Base-by-base conservation (phyloP, 1,284 basidiomycete genomes). In the Microstroma glucosiphilum region DNA sequence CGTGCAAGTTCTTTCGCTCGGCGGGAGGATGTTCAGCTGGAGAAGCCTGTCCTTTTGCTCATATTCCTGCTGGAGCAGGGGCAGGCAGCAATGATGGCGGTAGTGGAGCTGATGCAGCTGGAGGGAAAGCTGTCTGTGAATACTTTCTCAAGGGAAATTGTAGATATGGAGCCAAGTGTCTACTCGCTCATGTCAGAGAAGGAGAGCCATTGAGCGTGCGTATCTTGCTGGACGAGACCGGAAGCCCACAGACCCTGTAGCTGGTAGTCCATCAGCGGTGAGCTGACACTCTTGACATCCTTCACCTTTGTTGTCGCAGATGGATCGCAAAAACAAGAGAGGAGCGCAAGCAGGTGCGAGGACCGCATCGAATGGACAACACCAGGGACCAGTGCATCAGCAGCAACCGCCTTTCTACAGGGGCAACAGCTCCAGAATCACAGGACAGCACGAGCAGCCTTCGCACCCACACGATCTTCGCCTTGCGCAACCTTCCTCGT, bases 241-340 rank as follows among this genome's bases (percentile, higher is more conserved):
- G 13, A 3, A 12, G 43, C 43, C 4, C 9, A 37, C 30, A 9
- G 30, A 3, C 30, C 30, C 30, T 37, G 30, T 37, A 37, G 30
- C 30, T 9, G 30, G 30, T 49, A 49, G 3, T 49, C 4, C 11
- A 25, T 25, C 48, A 37, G 30, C 30, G 30, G 30, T 21, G 41
- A 57, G 56, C n/a, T 40, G 41, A 40, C 21, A 6, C n/a, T 15
- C 7, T 40, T 2, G 2, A 23, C 15, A 21, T 46, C 23, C 40
- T 49, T 6, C 17, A 43, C 57, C 46, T 6, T 56, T 17, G 21
- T 23, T 42, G 12, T 41, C 37, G 13, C 86, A 89, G 12, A 96
- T 96, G 91, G 94, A 98, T 79, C 84, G 93, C 69, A 94, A 96
- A 84, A 97, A 98, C 82, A 97, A 97, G 84, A 92, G 94, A 76